Base-by-base conservation (phyloP, 129 eudicot species). In the Centaurea solstitialis region DNA sequence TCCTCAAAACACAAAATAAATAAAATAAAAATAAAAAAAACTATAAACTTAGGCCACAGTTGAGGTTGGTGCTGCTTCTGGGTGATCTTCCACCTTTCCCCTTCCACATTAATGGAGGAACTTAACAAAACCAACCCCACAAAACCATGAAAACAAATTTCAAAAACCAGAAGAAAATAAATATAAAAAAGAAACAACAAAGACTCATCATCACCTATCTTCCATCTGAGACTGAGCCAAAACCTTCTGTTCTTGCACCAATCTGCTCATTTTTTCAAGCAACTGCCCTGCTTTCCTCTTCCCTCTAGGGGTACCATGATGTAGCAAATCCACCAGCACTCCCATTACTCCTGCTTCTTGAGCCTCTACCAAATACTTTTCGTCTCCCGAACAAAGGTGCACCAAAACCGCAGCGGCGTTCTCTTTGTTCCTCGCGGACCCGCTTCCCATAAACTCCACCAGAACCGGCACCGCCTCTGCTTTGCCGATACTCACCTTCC, bases 321-420 rank as follows among this genome's bases (percentile, higher is more conserved):
- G 89, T 1, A 87, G 76, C 77, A 92, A 76, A 66, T 89, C 92
- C n/a, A 72, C 57, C 35, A 92, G 30, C 3, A 85, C 83, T 6
- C 80, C 78, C 91, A 87, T 80, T 1, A 89, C 50, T 23, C 92
- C 97, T 9, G 82, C 82, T 62, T 92, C 90, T 79, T 82, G 89
- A 65, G 92, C 92, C 57, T 81, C 88, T 3, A 78, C 80, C 17
- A 89, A 62, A 82, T 87, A 73, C 50, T 84, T 86, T 22, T 82
- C 88, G 79, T 89, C 94, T 9, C 92, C 90, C 0, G 88, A 81
- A 62, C 93, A 89, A 13, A 92, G 89, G 72, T 87, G 92, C 79
- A 87, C 89, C 77, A 92, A 72, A 57, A 92, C 92, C 3, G 97
- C 97, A 47, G 97, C 94, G 10, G 97, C 92, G 66, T 92, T 92